Evolutionary conservation across 306 rosid genomes (phyloP).

Genomic region (Cicer judaicum): DNA sequence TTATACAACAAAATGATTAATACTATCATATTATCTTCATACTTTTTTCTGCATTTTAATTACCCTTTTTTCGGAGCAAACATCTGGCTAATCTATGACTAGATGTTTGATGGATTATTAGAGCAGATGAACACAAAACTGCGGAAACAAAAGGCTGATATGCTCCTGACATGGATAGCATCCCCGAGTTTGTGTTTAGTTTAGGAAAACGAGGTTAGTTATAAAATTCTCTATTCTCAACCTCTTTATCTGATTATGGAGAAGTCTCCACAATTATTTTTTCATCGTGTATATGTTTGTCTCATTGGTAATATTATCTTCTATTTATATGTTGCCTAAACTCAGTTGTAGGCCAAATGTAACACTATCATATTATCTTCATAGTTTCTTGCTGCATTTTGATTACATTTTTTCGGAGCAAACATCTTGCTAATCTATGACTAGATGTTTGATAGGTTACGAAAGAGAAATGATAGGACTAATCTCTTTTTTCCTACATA

Average conservation of each 20-base stretch:
- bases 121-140: too few species aligned
- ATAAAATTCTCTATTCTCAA: conserved; percentile 21
- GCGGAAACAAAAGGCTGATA: too few species aligned
- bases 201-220: conserved; percentile 88
- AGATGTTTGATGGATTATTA: too few species aligned
- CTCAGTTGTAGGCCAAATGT: conserved; percentile 21
- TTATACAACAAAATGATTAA: background rate
- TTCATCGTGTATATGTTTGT: background rate
- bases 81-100: background rate
- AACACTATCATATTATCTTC: conserved; percentile 4
- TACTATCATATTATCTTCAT: conserved; percentile 13
- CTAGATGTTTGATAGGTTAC: too few species aligned
- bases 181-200: conserved; percentile 77
- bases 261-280: background rate
- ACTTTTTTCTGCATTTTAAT: conserved; percentile 26
- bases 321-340: conserved; percentile 25
- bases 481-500: too few species aligned
- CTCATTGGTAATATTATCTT: conserved; percentile 23
- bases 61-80: conserved; percentile 20
- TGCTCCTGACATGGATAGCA: conserved; percentile 89
- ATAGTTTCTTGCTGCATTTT: conserved; percentile 8
- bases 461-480: too few species aligned
- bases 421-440: conserved; percentile 4
- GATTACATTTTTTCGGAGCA: conserved; percentile 20
- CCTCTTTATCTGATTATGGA: conserved; percentile 25